phyloP scores from a whole-genome alignment of 208 protist species.

The Trypanosoma cruzi region DNA sequence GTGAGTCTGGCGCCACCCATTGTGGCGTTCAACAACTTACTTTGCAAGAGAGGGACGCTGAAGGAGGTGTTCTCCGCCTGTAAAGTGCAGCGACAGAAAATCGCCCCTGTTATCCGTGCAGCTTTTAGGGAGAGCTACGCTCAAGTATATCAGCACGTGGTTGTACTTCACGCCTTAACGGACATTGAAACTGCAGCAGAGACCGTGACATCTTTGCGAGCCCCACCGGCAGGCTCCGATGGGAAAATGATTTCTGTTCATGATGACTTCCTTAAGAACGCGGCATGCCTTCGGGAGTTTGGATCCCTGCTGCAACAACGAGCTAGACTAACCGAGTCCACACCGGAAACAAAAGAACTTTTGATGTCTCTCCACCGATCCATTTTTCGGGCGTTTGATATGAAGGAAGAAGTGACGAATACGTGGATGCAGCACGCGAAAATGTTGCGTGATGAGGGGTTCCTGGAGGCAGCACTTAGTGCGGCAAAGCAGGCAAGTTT shows the following conservation, averaged over 20 bases:
- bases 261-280: not conserved
- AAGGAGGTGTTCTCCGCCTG: slow-evolving; percentile 24
- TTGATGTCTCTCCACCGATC: slow-evolving; percentile 82
- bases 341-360: slow-evolving; percentile 73
- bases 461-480: slow-evolving; percentile 74
- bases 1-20: slow-evolving; percentile 49
- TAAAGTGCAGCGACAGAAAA: slow-evolving; percentile 43
- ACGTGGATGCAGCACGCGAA: slow-evolving; percentile 89
- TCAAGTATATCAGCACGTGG: slow-evolving; percentile 66
- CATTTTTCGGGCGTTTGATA: slow-evolving; percentile 65
- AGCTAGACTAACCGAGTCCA: slow-evolving; percentile 50
- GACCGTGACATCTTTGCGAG: slow-evolving; percentile 14
- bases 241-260: not conserved
- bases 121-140: slow-evolving; percentile 71
- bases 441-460: slow-evolving; percentile 71
- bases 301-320: slow-evolving; percentile 38
- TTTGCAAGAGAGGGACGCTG: slow-evolving; percentile 15
- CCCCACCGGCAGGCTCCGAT: not conserved
- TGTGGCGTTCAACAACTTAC: slow-evolving; percentile 24
- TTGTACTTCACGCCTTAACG: slow-evolving; percentile 74
- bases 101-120: slow-evolving; percentile 49
- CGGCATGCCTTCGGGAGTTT: slow-evolving; percentile 14
- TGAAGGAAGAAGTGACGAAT: slow-evolving; percentile 55
- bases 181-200: slow-evolving; percentile 77
- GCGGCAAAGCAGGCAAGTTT: slow-evolving; percentile 67